Evolutionary conservation across 805 yeast genomes (phyloP), one percentile per base, ranked within the genome.

Genomic region (Ogataea salicorniae): DNA sequence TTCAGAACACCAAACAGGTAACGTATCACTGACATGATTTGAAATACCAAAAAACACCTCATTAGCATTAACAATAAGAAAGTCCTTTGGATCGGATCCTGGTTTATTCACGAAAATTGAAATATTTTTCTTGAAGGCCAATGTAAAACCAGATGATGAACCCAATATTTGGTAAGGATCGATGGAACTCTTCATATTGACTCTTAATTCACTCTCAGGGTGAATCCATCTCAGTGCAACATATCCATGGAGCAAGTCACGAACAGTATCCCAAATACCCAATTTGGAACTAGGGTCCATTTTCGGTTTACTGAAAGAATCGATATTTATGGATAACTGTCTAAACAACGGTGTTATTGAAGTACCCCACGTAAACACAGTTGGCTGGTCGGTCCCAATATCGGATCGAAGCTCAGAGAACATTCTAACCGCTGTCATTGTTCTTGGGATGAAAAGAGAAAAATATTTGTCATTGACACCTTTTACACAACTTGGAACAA

Each of bases 231-330:
- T 60, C 46, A 89, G 72, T 2, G 63, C 65, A 6, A 54, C 23
- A 17, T 79, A 75, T 0, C 96, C 95, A 68, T 91, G 97, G 56
- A 89, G 69, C 15, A 84, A 72, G 29, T 82, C 74, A 43, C 96
- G 70, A 26, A 89, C 66, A 62, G 90, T 92, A 65, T 91, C 98
- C 98, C 98, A 91, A 55, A 90, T 83, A 0, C 98, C 98, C 14
- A 89, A 68, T 55, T 84, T 85, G 4, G 80, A 76, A 2, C 96
- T 87, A 0, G 91, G 91, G 62, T 91, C 98, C 15, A 86, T 68
- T 0, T 95, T 96, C 0, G 96, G 95, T 62, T 92, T 91, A 1
- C 95, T 81, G 60, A 91, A 87, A 40, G 84, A 81, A 57, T 90
- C 96, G 50, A 91, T 76, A 47, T 80, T 84, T 46, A 81, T 69